Percentiles rank a stretch among this genome's conserved stretches.
Conservation (phyloP, 2,329 filamentous ascomycete genomes). For the Eutypa lata region DNA sequence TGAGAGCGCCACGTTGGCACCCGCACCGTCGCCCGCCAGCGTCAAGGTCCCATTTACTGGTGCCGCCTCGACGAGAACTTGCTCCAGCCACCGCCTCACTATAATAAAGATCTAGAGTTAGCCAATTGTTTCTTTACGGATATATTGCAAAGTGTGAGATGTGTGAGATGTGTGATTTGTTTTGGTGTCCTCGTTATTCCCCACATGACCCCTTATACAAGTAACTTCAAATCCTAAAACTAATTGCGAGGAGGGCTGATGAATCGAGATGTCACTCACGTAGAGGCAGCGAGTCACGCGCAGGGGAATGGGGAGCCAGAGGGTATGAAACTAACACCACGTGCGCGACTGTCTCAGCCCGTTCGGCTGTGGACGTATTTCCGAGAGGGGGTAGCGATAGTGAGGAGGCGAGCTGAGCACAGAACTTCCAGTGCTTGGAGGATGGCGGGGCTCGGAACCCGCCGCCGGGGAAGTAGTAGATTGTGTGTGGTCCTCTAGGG, state of each 20-base stretch:
- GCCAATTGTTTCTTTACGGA: no score
- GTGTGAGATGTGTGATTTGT: no score
- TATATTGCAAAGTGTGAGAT: no score
- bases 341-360: conserved; percentile 21
- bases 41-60: conserved; percentile 39
- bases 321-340: conserved; percentile 51
- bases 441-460: conserved; percentile 52
- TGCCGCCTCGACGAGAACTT: conserved; percentile 35
- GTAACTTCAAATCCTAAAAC: no score
- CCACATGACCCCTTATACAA: no score
- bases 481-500: neutral
- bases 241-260: no score
- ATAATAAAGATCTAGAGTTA: no score
- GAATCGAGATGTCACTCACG: conserved; percentile 6
- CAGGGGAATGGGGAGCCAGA: conserved; percentile 50
- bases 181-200: no score
- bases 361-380: no score
- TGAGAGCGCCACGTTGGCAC: conserved; percentile 48
- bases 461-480: conserved; percentile 56
- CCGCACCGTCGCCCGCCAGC: conserved; percentile 53
- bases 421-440: conserved; percentile 49
- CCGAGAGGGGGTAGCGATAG: conserved; percentile 22
- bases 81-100: conserved; percentile 41
- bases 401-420: conserved; percentile 39
- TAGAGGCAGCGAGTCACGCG: conserved; percentile 43